Evolutionary conservation across 495 filamentous ascomycete species (phyloP).

Genomic region (Penicillium lagena): DNA sequence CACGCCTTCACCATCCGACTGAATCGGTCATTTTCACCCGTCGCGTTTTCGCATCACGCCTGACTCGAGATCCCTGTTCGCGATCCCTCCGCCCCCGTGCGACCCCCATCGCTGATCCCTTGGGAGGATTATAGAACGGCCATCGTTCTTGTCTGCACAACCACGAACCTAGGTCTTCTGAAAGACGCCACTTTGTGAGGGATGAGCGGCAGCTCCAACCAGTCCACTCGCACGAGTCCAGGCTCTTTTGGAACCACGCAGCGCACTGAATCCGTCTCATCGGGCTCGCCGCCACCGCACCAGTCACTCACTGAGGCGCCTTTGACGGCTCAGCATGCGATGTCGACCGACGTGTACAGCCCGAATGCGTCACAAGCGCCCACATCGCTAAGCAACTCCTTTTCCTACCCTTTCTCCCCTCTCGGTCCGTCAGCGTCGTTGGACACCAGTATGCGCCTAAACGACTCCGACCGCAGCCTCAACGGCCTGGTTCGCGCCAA

Average conservation of each 20-base stretch:
- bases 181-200: slow-evolving; percentile 20
- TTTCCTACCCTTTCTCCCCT: slow-evolving; percentile 39
- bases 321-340: slow-evolving; percentile 44
- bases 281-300: slow-evolving; percentile 40
- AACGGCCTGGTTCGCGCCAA: slow-evolving; percentile 34
- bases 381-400: slow-evolving; percentile 30
- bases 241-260: slow-evolving; percentile 41
- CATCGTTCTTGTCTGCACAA: too few relatives aligned
- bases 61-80: too few relatives aligned
- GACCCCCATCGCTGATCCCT: too few relatives aligned
- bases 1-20: too few relatives aligned
- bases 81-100: too few relatives aligned
- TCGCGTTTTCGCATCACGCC: too few relatives aligned
- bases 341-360: slow-evolving; percentile 46
- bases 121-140: too few relatives aligned
- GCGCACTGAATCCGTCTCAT: slow-evolving; percentile 40
- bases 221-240: slow-evolving; percentile 44
- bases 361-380: slow-evolving; percentile 35
- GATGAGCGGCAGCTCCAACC: slow-evolving; percentile 44
- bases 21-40: too few relatives aligned
- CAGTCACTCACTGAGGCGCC: slow-evolving; percentile 34
- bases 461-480: slow-evolving; percentile 39
- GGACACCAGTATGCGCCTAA: slow-evolving; percentile 44
- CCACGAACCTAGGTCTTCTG: too few relatives aligned
- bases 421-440: slow-evolving; percentile 36